A percentile compares a stretch with the other conserved stretches of the same genome.
Conservation (phyloP, 1,284 basidiomycete species). For the Takashimella koratensis region DNA sequence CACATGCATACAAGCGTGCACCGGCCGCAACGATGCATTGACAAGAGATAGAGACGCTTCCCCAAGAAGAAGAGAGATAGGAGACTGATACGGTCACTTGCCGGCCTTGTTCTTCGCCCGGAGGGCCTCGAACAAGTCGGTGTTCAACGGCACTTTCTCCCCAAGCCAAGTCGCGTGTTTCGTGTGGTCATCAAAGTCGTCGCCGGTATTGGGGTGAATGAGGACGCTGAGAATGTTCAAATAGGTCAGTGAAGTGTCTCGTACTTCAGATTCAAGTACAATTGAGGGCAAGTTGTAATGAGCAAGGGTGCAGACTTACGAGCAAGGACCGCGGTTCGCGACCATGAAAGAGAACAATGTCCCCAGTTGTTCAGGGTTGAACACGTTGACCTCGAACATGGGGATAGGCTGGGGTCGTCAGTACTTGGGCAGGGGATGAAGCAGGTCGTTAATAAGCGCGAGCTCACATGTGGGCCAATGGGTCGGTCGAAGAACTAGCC, state of each 20-base stretch:
- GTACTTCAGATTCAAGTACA: no score
- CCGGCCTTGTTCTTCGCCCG: constrained; percentile 21
- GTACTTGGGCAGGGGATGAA: no score
- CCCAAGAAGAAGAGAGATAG: no score
- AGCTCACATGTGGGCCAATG: constrained; percentile 17
- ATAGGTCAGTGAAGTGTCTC: constrained; percentile 1
- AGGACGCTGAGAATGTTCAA: no score
- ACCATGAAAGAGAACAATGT: constrained; percentile 63
- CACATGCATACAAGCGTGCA: no score
- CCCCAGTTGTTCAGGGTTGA: constrained; percentile 63
- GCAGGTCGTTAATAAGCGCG: no score
- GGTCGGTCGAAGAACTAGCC: constrained; percentile 18
- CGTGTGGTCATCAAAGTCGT: constrained; percentile 61
- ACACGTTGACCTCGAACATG: constrained; percentile 68
- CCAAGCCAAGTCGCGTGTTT: constrained; percentile 68
- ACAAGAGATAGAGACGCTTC: no score
- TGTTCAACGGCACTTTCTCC: constrained; percentile 56
- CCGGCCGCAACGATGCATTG: no score
- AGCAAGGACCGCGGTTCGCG: constrained; percentile 63
- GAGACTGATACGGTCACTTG: no score
- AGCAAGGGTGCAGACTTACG: constrained; percentile 45
- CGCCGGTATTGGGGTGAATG: constrained; percentile 67
- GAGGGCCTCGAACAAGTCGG: constrained; percentile 40
- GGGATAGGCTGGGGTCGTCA: no score
- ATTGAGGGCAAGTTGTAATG: background rate